A percentile compares a stretch with the other conserved stretches of the same genome.
Conservation (phyloP, 805 yeast genomes). For the Candida anglica region DNA sequence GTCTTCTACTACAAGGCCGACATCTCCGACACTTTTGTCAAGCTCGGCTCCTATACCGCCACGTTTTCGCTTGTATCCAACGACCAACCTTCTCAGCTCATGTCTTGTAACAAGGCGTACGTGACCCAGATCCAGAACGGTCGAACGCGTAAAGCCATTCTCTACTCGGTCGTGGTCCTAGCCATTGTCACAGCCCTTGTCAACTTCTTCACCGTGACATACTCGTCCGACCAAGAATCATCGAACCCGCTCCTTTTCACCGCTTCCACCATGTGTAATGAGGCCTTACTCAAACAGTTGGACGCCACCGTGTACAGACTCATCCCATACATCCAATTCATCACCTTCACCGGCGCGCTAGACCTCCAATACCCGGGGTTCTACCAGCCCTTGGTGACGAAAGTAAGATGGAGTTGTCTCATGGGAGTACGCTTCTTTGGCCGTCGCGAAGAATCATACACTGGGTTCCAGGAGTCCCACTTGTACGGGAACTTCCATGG, state of each 20-base stretch:
- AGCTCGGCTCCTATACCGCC: conserved; percentile 44
- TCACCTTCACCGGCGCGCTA: conserved; percentile 53
- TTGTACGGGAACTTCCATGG: too few species aligned
- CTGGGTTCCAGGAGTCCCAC: background rate
- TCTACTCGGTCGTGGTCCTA: conserved; percentile 34
- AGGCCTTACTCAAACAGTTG: conserved; percentile 49
- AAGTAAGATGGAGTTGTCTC: conserved; percentile 55
- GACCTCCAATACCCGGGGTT: conserved; percentile 59
- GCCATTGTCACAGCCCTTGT: conserved; percentile 38
- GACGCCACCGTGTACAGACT: conserved; percentile 51
- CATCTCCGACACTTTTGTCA: conserved; percentile 32
- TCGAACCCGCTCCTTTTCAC: conserved; percentile 45
- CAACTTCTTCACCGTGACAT: conserved; percentile 38
- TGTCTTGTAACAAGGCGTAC: conserved; percentile 47
- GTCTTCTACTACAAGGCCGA: conserved; percentile 36
- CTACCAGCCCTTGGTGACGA: conserved; percentile 50
- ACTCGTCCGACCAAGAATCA: conserved; percentile 58
- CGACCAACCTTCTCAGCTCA: conserved; percentile 23
- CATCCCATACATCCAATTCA: conserved; percentile 54
- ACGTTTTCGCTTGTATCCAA: conserved; percentile 40
- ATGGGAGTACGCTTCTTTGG: conserved; percentile 27
- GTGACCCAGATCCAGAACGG: conserved; percentile 44
- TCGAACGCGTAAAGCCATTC: conserved; percentile 28
- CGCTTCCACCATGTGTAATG: conserved; percentile 60
- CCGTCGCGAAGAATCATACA: conserved; percentile 6